Percentiles rank a stretch among this genome's conserved stretches.
phyloP scores from a whole-genome alignment of 2,329 filamentous ascomycete species.

The Cercospora sp. region DNA sequence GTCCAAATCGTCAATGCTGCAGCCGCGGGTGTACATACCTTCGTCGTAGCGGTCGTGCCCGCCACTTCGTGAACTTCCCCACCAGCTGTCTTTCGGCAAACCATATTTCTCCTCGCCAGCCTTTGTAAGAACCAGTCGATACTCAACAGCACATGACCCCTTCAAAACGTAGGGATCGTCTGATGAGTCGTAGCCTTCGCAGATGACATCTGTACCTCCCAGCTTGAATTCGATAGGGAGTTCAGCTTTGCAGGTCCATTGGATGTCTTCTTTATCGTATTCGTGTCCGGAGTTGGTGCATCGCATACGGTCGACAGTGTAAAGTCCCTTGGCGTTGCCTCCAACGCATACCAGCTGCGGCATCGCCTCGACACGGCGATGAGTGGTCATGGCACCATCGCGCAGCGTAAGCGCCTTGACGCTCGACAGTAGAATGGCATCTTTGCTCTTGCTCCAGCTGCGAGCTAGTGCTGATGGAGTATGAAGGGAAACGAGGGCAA shows the following conservation, averaged over 20 bases:
- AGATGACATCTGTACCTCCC: slow-evolving; percentile 84
- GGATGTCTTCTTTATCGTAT: slow-evolving; percentile 76
- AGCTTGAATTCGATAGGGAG: slow-evolving; percentile 68
- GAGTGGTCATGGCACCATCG: slow-evolving; percentile 64
- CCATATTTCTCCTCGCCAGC: slow-evolving; percentile 51
- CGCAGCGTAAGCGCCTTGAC: slow-evolving; percentile 79
- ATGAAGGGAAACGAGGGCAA: slow-evolving; percentile 12
- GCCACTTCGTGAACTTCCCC: neutral
- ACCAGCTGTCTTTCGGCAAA: slow-evolving; percentile 7
- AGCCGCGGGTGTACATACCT: neutral
- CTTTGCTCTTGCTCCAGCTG: slow-evolving; percentile 32
- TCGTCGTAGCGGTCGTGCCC: neutral
- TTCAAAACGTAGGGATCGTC: slow-evolving; percentile 86
- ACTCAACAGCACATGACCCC: slow-evolving; percentile 91
- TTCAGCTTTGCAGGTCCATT: slow-evolving; percentile 82
- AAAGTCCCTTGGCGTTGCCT: slow-evolving; percentile 59
- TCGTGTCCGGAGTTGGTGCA: slow-evolving; percentile 83
- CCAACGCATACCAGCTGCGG: slow-evolving; percentile 75
- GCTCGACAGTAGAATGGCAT: slow-evolving; percentile 56
- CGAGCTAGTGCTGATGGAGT: slow-evolving; percentile 17
- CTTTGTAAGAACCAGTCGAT: slow-evolving; percentile 74
- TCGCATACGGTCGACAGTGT: slow-evolving; percentile 78
- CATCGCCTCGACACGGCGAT: slow-evolving; percentile 72
- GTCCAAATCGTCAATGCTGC: neutral
- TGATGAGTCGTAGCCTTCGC: slow-evolving; percentile 77